Base-by-base conservation (phyloP, 768 basidiomycete genomes). In the Steccherinum ochraceum region DNA sequence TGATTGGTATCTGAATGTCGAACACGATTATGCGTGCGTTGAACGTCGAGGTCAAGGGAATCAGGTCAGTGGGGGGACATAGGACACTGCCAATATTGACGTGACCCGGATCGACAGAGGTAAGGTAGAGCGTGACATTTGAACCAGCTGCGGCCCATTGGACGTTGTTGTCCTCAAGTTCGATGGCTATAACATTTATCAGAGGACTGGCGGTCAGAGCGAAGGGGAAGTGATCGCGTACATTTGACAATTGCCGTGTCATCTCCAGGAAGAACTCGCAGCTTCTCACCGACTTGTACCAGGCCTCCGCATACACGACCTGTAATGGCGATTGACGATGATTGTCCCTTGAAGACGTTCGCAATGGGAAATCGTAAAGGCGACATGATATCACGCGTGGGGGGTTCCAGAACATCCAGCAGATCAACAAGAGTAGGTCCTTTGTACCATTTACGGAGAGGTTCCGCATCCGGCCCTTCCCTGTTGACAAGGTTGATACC, bases 291-390 rank as follows among this genome's bases (percentile, higher is more conserved):
- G 2, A 93, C 87, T 67, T 97, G 94, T 3, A 97, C 77, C 30
- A 97, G 73, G 4, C 96, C 96, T 40, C 86, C 83, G 59, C 84
- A 89, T 41, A 98, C 70, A 46, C 93, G 72, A 16, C 96, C 96
- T 20, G 85, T 79, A 0, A 97, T 81, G 0, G 83, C 88, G 3
- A 80, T 81, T 2, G 87, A 80, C 2, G 89, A 81, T 13, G 84
- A 81, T 61, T 86, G 85, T 3, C 89, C 88, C 66, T 86, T 94
- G 76, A 95, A 98, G 3, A 98, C 90, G 64, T 99, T 98, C 12
- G 93, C 88, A 19, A 98, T 80, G 0, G 96, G 96, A 42, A 97
- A 75, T 30, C 96, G 81, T 20, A 95, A 66, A 0, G 94, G 85
- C 0, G 81, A 75, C 2, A 76, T 73, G 44, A 94, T 83, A 48